Evolutionary conservation across 2,329 filamentous ascomycete genomes (phyloP).

Genomic region (Venturia carpophila): DNA sequence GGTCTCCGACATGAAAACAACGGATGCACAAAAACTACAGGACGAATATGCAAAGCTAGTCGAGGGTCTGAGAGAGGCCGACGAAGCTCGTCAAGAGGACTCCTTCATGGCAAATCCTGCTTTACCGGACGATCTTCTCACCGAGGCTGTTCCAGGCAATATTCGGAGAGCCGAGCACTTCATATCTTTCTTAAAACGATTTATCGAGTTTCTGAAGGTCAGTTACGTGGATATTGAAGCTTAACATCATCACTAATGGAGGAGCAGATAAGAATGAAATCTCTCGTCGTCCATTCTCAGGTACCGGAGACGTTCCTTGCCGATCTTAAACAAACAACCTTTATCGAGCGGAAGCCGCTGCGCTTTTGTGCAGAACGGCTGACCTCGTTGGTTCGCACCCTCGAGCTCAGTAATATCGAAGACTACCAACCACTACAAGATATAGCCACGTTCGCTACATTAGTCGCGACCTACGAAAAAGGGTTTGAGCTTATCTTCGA

Average conservation of each 20-base stretch:
- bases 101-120: conserved; percentile 96
- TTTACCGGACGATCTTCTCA: conserved; percentile 84
- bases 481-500: conserved; percentile 96
- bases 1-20: conserved; percentile 91
- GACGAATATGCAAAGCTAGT: conserved; percentile 94
- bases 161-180: conserved; percentile 96
- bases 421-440: conserved; percentile 96
- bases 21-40: conserved; percentile 87
- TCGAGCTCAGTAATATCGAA: conserved; percentile 95
- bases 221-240: neutral
- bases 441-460: conserved; percentile 92
- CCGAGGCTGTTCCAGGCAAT: conserved; percentile 93
- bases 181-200: conserved; percentile 85
- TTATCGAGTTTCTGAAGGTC: conserved; percentile 90
- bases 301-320: conserved; percentile 89
- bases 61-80: conserved; percentile 78
- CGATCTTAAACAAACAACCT: conserved; percentile 90
- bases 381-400: conserved; percentile 85
- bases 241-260: neutral
- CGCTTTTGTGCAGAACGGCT: conserved; percentile 91
- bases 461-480: conserved; percentile 94
- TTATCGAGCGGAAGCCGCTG: conserved; percentile 93
- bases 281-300: conserved; percentile 93
- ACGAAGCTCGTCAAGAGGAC: conserved; percentile 85
- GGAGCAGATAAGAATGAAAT: conserved; percentile 83